Base-by-base conservation (phyloP, 306 rosid genomes). In the Chamaecrista fasciculata region DNA sequence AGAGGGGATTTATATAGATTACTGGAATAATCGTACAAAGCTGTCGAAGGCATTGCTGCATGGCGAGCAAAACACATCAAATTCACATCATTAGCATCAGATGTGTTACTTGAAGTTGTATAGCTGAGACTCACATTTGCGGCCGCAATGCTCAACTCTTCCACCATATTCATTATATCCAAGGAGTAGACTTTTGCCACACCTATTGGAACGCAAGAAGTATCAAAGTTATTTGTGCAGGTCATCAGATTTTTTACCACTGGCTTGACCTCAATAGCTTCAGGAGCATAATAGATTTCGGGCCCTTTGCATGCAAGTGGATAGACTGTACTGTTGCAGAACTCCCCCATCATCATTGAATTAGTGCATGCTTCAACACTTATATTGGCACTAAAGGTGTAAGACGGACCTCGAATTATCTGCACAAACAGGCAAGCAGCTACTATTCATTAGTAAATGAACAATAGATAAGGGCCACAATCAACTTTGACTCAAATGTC, bases 301-400 rank as follows among this genome's bases (percentile, higher is more conserved):
- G 87, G 75, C 64, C 74, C 31, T 42, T 85, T 60, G 75, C 99
- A 94, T 28, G 83, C 84, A 70, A 94, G 96, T 28, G 95, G 84
- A 44, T 84, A 75, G 63, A 94, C 83, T 25, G 97, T 89, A 79
- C 49, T 89, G 80, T 94, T 91, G 80, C 99, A 91, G 68, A 83
- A 81, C 76, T 69, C 85, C 42, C 99, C 99, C 72, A 73, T 82
- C 89, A 80, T 84, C 60, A 86, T 73, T 43, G 85, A 55, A 79
- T 86, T 83, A 34, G 81, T 72, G 80, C 99, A 94, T 69, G 95
- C 95, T 74, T 89, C 95, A 29, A 94, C 89, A 15, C 83, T 94
- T 20, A 94, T 76, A 78, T 94, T 94, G 73, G 89, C 96, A 55
- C 79, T 85, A 78, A 86, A 91, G 58, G 89, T 74, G 78, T 82